These are phyloP conservation scores for Botrytis paeoniae DNA, from an alignment of 2,329 filamentous ascomycete species.

Conservation along the genomic window DNA sequence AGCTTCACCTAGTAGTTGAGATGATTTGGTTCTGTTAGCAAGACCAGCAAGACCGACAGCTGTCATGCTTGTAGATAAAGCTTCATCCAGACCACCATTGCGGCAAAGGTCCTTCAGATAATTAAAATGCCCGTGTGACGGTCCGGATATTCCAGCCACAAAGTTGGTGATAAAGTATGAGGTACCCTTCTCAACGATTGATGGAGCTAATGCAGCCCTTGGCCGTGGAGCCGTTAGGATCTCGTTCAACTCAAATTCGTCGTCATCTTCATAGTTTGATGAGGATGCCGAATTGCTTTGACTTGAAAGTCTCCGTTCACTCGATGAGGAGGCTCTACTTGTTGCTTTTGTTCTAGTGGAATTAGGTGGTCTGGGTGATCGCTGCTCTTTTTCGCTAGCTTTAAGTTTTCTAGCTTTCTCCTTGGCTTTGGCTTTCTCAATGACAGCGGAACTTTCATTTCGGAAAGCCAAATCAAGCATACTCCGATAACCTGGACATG, in stretches of 20 bases:
- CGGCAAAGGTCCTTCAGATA: conserved; percentile 20
- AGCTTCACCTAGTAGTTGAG: conserved; percentile 46
- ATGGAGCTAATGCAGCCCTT: background rate
- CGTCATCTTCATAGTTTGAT: background rate
- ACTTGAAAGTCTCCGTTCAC: background rate
- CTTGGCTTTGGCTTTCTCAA: conserved; percentile 46
- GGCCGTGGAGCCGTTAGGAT: background rate
- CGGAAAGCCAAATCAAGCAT: conserved; percentile 56
- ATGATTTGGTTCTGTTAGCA: conserved; percentile 39
- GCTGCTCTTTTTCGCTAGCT: conserved; percentile 21
- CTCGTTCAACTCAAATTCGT: conserved; percentile 10
- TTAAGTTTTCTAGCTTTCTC: conserved; percentile 27
- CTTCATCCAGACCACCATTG: conserved; percentile 16
- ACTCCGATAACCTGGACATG: conserved; percentile 54
- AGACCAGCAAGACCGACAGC: conserved; percentile 52
- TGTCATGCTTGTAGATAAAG: conserved; percentile 40
- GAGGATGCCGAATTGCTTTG: background rate
- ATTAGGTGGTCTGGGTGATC: background rate
- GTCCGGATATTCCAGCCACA: conserved; percentile 13
- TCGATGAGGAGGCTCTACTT: background rate
- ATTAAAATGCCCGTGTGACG: conserved; percentile 20
- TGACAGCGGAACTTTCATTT: conserved; percentile 54
- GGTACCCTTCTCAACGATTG: conserved; percentile 22
- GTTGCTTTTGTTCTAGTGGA: background rate
- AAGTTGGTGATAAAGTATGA: conserved; percentile 24